Conservation (phyloP, 2,329 filamentous ascomycete genomes). For the Neurospora crassa region DNA sequence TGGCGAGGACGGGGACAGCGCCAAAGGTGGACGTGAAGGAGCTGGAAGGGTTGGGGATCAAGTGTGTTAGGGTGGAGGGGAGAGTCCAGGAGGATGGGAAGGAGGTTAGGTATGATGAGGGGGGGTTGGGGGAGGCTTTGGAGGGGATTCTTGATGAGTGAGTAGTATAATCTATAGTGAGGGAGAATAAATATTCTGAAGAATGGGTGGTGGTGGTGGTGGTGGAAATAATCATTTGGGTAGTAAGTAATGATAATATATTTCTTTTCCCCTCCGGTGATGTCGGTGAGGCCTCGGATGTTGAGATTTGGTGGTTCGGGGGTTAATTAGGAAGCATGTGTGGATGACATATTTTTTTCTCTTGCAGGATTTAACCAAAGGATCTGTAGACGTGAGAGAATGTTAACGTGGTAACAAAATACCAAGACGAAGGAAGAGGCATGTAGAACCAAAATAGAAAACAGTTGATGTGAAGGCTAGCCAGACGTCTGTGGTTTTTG, state of each 20-base stretch:
- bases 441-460: neutral
- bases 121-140: slow-evolving; percentile 63
- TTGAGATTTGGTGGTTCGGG: neutral
- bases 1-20: slow-evolving; percentile 30
- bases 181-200: neutral
- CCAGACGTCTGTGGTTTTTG: neutral
- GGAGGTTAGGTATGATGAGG: slow-evolving; percentile 63
- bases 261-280: neutral
- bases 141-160: slow-evolving; percentile 53
- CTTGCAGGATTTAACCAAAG: neutral
- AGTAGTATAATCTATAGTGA: neutral
- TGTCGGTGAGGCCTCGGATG: neutral
- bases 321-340: neutral
- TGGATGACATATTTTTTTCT: neutral
- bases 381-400: neutral
- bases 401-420: neutral
- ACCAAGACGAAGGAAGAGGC: neutral
- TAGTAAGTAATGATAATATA: neutral
- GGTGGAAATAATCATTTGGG: neutral
- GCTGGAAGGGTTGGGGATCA: slow-evolving; percentile 60
- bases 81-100: slow-evolving; percentile 38
- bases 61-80: slow-evolving; percentile 69
- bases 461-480: neutral
- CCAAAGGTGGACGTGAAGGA: slow-evolving; percentile 60
- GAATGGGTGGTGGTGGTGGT: neutral